These are phyloP conservation scores for Lasiodiplodia sp. DNA, from an alignment of 2,329 filamentous ascomycete genomes.

Conservation along the genomic window DNA sequence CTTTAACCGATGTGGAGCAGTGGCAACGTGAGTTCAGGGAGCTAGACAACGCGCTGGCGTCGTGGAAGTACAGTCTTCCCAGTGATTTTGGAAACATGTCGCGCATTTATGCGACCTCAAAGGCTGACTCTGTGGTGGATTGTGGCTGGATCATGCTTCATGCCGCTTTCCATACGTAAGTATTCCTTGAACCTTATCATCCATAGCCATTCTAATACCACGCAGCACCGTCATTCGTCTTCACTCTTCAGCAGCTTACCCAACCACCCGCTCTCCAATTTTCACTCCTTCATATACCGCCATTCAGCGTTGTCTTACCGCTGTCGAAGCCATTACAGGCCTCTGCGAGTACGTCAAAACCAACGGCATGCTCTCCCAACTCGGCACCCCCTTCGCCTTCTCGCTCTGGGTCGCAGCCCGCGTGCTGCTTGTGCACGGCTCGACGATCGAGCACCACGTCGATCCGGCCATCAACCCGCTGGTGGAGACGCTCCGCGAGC, in stretches of 20 bases:
- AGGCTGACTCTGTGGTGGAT: slow-evolving; percentile 60
- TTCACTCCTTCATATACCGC: slow-evolving; percentile 90
- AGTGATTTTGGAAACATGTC: slow-evolving; percentile 85
- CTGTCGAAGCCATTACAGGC: slow-evolving; percentile 74
- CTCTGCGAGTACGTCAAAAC: slow-evolving; percentile 78
- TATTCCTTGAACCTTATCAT: slow-evolving; percentile 28
- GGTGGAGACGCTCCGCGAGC: slow-evolving; percentile 79
- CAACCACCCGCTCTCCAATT: slow-evolving; percentile 84
- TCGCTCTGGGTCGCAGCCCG: slow-evolving; percentile 91
- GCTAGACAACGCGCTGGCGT: slow-evolving; percentile 78
- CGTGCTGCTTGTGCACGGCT: slow-evolving; percentile 86
- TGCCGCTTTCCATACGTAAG: slow-evolving; percentile 83
- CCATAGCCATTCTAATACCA: not conserved
- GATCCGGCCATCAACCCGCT: slow-evolving; percentile 82
- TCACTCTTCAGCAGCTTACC: slow-evolving; percentile 91
- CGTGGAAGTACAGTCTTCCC: slow-evolving; percentile 85
- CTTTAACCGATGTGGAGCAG: slow-evolving; percentile 81
- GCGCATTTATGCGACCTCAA: slow-evolving; percentile 66
- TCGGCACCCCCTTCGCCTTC: slow-evolving; percentile 91
- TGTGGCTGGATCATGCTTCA: slow-evolving; percentile 92
- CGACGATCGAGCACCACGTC: slow-evolving; percentile 84
- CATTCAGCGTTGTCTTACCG: slow-evolving; percentile 80
- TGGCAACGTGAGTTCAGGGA: slow-evolving; percentile 90
- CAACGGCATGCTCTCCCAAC: slow-evolving; percentile 76
- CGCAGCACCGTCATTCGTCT: slow-evolving; percentile 79